phyloP scores from a whole-genome alignment of 2,329 filamentous ascomycete genomes.

The Grosmannia huntii region DNA sequence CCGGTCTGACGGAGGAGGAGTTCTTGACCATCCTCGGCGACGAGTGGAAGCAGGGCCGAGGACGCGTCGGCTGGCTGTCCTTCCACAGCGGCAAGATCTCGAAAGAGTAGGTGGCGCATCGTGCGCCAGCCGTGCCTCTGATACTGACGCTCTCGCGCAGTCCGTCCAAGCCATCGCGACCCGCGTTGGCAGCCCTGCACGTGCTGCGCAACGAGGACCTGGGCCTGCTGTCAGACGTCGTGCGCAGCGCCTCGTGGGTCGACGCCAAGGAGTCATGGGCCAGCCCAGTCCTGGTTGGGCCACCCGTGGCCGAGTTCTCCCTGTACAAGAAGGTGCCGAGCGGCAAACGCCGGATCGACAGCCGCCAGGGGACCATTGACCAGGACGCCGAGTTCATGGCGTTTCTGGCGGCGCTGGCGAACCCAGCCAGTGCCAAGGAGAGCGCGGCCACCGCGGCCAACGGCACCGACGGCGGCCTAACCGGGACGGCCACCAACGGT shows the following conservation, averaged over 20 bases:
- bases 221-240: slow-evolving; percentile 51
- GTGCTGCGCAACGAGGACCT: slow-evolving; percentile 61
- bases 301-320: slow-evolving; percentile 69
- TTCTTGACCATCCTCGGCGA: slow-evolving; percentile 60
- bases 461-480: neutral
- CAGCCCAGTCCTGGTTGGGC: slow-evolving; percentile 61
- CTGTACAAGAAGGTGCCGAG: slow-evolving; percentile 73
- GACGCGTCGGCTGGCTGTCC: slow-evolving; percentile 73
- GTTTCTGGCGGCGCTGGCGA: slow-evolving; percentile 79
- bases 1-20: slow-evolving; percentile 69
- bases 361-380: slow-evolving; percentile 86
- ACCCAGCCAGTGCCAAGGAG: slow-evolving; percentile 37
- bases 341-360: slow-evolving; percentile 63
- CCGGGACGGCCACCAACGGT: neutral
- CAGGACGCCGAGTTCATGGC: slow-evolving; percentile 92
- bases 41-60: slow-evolving; percentile 69
- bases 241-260: slow-evolving; percentile 59
- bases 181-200: slow-evolving; percentile 72
- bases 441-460: slow-evolving; percentile 21
- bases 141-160: slow-evolving; percentile 26
- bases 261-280: slow-evolving; percentile 69
- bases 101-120: slow-evolving; percentile 51
- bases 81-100: slow-evolving; percentile 60
- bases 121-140: neutral
- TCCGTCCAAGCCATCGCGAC: slow-evolving; percentile 72